Percentiles rank a stretch among this genome's conserved stretches.
phyloP scores from a whole-genome alignment of 768 basidiomycete species.

The Suillus ampliporus region DNA sequence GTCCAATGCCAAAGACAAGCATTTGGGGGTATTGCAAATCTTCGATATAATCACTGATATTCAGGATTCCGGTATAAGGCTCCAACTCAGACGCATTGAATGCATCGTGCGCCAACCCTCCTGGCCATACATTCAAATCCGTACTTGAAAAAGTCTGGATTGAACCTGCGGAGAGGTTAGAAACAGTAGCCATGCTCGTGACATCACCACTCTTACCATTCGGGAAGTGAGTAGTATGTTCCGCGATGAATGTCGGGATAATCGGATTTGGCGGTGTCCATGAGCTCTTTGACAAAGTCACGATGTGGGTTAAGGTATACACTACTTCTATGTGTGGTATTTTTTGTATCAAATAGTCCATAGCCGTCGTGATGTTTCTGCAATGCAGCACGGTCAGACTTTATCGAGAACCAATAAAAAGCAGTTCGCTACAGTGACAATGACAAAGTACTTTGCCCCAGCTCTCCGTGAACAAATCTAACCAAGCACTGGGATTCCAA shows the following conservation, averaged over 20 bases:
- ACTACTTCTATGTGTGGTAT: conserved; percentile 56
- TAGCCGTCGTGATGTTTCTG: conserved; percentile 72
- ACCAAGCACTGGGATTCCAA: conserved; percentile 60
- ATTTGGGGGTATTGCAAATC: conserved; percentile 60
- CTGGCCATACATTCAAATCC: conserved; percentile 59
- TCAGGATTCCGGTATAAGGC: conserved; percentile 56
- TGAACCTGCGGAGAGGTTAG: conserved; percentile 47
- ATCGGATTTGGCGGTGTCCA: conserved; percentile 53
- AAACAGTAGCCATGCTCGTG: background rate
- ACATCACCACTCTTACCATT: conserved; percentile 44
- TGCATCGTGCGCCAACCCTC: conserved; percentile 57
- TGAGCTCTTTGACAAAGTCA: conserved; percentile 56
- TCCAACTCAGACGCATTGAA: conserved; percentile 53
- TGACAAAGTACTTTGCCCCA: conserved; percentile 67
- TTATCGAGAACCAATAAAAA: background rate
- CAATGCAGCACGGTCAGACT: background rate
- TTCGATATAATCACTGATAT: conserved; percentile 56
- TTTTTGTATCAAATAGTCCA: conserved; percentile 57
- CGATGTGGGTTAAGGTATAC: conserved; percentile 55
- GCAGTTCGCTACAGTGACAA: conserved; percentile 49
- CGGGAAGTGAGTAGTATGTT: conserved; percentile 62
- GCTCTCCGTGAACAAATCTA: conserved; percentile 58
- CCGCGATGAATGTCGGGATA: conserved; percentile 59
- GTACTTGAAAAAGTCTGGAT: conserved; percentile 56
- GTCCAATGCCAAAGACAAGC: conserved; percentile 49